phyloP scores from a whole-genome alignment of 2,329 filamentous ascomycete species.

The Macrophomina phaseolina region DNA sequence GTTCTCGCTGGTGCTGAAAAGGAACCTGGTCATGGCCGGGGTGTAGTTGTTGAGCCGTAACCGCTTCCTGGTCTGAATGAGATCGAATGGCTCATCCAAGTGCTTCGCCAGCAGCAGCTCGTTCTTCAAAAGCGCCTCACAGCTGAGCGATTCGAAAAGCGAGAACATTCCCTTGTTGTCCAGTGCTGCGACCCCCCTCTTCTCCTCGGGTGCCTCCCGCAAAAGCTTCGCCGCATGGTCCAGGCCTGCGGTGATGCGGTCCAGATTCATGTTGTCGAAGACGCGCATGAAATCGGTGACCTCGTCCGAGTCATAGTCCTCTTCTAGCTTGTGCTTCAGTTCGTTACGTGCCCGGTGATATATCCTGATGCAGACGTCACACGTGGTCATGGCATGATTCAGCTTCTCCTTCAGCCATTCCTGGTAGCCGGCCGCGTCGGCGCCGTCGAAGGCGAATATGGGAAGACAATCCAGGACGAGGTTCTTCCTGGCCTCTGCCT shows the following conservation, averaged over 20 bases:
- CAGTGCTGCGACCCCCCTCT: conserved; percentile 57
- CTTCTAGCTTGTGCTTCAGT: conserved; percentile 48
- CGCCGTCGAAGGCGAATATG: conserved; percentile 56
- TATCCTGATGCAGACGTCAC: conserved; percentile 57
- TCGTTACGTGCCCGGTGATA: conserved; percentile 53
- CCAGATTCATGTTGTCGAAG: conserved; percentile 53
- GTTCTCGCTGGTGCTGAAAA: conserved; percentile 73
- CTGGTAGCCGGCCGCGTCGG: conserved; percentile 51
- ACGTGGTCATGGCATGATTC: conserved; percentile 50
- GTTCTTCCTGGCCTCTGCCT: conserved; percentile 48
- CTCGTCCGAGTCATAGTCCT: conserved; percentile 52
- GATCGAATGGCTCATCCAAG: conserved; percentile 83
- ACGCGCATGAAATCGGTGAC: conserved; percentile 50
- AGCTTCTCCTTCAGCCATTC: conserved; percentile 49
- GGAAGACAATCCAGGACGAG: conserved; percentile 49
- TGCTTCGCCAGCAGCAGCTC: conserved; percentile 59
- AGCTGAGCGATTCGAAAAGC: conserved; percentile 88
- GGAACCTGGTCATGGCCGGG: conserved; percentile 82
- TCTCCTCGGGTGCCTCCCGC: conserved; percentile 53
- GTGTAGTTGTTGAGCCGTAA: conserved; percentile 77
- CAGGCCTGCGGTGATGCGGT: conserved; percentile 51
- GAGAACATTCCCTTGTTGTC: conserved; percentile 72
- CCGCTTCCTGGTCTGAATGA: conserved; percentile 79
- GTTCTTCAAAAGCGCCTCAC: conserved; percentile 73
- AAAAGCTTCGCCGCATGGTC: conserved; percentile 49